Evolutionary conservation across 1,284 basidiomycete genomes (phyloP), one percentile per base, ranked within the genome.

Genomic region (Cryptococcus deneoformans): DNA sequence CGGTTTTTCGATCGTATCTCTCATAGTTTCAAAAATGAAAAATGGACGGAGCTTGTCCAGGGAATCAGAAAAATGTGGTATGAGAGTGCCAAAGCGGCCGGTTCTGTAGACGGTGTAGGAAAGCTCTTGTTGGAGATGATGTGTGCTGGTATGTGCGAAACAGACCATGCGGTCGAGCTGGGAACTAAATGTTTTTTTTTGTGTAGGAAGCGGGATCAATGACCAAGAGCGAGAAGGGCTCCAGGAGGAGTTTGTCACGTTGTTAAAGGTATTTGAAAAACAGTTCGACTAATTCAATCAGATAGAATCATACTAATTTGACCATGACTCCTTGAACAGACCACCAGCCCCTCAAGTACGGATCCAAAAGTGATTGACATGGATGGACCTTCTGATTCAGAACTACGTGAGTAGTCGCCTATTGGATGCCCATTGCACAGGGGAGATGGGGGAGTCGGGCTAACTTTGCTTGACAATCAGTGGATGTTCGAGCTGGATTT

Each of bases 1-100:
- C 82, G 85, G 89, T 95, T 94, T 94, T 90, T 92, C 70, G 90
- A 92, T 66, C 84, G 89, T 36, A 94, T 95, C 58, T 86, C 87
- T 1, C 87, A 84, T 68, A 88, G 86, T 0, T 95, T 94, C 71
- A 83, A 9, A n/a, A 79, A 84, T 54, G 91, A 94, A 70, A 81
- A 83, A 52, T 95, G 90, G 90, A 78, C 80, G 8, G 73, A 81
- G 0, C 82, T 95, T 74, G 80, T 93, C 14, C 80, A 81, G 46
- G 84, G 88, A 3, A 82, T 93, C 11, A 80, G 92, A 39, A 79
- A 81, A 40, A 83, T 86, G 24, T 92, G 89, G 87, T 89, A 90
- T 76, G 80, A 85, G 1, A 92, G 88, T 70, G 88, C 89, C 1
- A 85, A 87, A 70, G 82, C 83, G 63, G 80, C 89, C 0, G 87